Percentiles rank a stretch among this genome's conserved stretches.
phyloP scores from a whole-genome alignment of 352 stramenopile genomes.

The Pythium rhizo-oryzae region DNA sequence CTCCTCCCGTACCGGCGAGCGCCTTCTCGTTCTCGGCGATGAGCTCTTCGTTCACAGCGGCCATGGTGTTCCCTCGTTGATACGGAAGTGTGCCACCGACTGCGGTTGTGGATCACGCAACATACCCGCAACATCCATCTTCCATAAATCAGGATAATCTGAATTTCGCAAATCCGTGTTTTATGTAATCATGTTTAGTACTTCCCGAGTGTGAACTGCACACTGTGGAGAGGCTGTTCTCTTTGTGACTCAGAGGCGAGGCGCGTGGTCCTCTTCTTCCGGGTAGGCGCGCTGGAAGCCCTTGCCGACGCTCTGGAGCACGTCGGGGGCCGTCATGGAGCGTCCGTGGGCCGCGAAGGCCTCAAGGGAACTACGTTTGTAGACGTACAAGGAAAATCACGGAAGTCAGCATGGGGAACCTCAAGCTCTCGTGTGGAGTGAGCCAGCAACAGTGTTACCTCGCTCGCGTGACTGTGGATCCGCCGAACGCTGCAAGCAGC shows the following conservation, averaged over 20 bases:
- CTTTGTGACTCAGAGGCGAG: too few species aligned
- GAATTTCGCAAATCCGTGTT: neutral
- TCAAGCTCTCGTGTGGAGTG: neutral
- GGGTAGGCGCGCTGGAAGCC: slow-evolving; percentile 42
- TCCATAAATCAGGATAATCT: neutral
- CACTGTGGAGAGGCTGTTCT: too few species aligned
- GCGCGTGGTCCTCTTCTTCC: neutral
- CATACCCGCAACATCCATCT: slow-evolving; percentile 12
- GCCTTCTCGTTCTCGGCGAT: slow-evolving; percentile 74
- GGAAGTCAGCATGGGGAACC: neutral
- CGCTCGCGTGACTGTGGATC: slow-evolving; percentile 77
- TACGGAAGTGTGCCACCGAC: neutral
- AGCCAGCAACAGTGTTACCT: slow-evolving; percentile 38
- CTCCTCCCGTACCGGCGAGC: slow-evolving; percentile 45
- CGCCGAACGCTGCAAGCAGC: slow-evolving; percentile 75
- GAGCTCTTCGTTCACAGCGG: slow-evolving; percentile 41
- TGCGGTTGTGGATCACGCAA: neutral
- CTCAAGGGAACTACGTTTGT: slow-evolving; percentile 38
- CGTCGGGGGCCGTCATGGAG: slow-evolving; percentile 85
- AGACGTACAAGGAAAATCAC: neutral
- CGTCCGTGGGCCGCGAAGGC: slow-evolving; percentile 75
- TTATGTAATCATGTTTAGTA: neutral
- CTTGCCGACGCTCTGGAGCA: slow-evolving; percentile 69
- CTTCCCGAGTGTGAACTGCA: too few species aligned
- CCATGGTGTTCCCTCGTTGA: slow-evolving; percentile 1